phyloP scores from a whole-genome alignment of 495 filamentous ascomycete species.

The Hypoxylon cercidicola region DNA sequence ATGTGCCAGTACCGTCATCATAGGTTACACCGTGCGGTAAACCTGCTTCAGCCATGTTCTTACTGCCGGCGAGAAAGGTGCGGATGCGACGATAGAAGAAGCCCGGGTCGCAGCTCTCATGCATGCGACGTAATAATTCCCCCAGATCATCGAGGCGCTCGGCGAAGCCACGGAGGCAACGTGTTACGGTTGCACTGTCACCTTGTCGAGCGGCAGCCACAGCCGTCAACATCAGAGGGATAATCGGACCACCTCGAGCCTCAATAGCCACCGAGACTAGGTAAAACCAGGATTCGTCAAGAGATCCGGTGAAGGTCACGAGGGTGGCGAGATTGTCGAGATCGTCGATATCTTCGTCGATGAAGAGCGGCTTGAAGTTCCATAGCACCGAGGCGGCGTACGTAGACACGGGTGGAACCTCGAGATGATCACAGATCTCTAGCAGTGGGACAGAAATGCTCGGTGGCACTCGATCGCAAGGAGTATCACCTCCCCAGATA shows the following conservation, averaged over 20 bases:
- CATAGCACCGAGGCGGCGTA: slow-evolving; percentile 92
- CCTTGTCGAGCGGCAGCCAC: slow-evolving; percentile 81
- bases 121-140: slow-evolving; percentile 79
- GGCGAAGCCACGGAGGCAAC: slow-evolving; percentile 79
- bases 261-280: slow-evolving; percentile 95
- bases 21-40: slow-evolving; percentile 88
- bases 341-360: slow-evolving; percentile 79
- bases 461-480: slow-evolving; percentile 83
- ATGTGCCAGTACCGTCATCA: slow-evolving; percentile 74
- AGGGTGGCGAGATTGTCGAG: slow-evolving; percentile 86
- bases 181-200: slow-evolving; percentile 75
- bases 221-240: slow-evolving; percentile 87
- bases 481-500: slow-evolving; percentile 91
- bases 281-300: slow-evolving; percentile 99
- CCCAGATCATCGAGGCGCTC: slow-evolving; percentile 88
- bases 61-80: slow-evolving; percentile 92
- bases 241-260: slow-evolving; percentile 87
- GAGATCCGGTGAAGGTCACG: slow-evolving; percentile 90
- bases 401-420: slow-evolving; percentile 92
- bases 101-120: slow-evolving; percentile 91
- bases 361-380: slow-evolving; percentile 94
- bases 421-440: slow-evolving; percentile 78
- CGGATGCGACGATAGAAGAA: slow-evolving; percentile 94
- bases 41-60: slow-evolving; percentile 95
- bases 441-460: slow-evolving; percentile 86